Base-by-base conservation (phyloP, 768 basidiomycete species). In the Trametes cubensis region DNA sequence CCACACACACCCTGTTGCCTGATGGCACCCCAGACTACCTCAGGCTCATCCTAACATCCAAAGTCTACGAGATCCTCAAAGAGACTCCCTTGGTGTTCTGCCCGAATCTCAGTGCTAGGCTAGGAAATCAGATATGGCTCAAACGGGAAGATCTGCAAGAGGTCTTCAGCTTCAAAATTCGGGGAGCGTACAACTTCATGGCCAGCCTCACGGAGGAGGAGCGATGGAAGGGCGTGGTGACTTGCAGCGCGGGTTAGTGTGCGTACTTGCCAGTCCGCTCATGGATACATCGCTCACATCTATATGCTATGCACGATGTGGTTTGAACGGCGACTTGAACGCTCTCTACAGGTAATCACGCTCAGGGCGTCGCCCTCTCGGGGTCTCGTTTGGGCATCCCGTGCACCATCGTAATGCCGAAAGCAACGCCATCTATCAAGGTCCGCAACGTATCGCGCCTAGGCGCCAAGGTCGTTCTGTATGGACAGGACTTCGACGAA, bases 171-270 rank as follows among this genome's bases (percentile, higher is more conserved):
- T 99, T 99, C 86, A 99, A 99, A 73, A 95, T 98, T 49, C 83
- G 97, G 5, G 97, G 97, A 23, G 97, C 97, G 34, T 99, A 97
- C 79, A 99, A 99, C 75, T 92, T 97, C 70, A 99, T 99, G 96
- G 93, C 93, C 21, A 83, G 84, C 74, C 79, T 99, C 39, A 79
- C 80, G 8, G 88, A 90, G 34, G 93, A 95, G 58, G 96, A 98
- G 71, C 82, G 94, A 60, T 95, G 95, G 92, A 95, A 95, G 75
- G 97, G 97, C 61, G 97, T 99, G 67, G 81, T 98, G 57, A 98
- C 97, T 49, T 99, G 97, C 72, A 96, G 94, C 73, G 97, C 97
- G 61, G 96, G 95, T 97, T 77, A 85, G 92, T 88, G 77, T 80
- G 81, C 82, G 79, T 83, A 76, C 58, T 49, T 44, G 52, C 47